phyloP scores from a whole-genome alignment of 371 early-diverging fungal genomes.

The Rhizopus delemar region DNA sequence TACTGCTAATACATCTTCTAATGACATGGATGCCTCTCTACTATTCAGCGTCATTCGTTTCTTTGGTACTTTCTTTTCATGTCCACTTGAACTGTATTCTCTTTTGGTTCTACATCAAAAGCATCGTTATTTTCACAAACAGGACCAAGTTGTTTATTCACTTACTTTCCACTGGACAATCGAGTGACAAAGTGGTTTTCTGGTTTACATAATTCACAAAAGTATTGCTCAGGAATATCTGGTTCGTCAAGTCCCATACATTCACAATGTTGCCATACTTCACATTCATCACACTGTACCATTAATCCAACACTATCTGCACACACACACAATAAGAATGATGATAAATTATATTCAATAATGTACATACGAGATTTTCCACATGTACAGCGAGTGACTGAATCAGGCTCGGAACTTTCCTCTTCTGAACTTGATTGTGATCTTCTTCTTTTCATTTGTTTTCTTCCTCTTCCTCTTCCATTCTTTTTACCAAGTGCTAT shows the following conservation, averaged over 20 bases:
- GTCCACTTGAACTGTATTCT: conserved; percentile 16
- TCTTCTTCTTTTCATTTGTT: conserved; percentile 23
- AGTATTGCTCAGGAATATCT: conserved; percentile 79
- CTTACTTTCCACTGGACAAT: conserved; percentile 31
- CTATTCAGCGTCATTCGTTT: conserved; percentile 62
- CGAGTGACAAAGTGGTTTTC: conserved; percentile 22
- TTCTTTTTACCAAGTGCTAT: conserved; percentile 34
- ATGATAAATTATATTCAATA: background rate
- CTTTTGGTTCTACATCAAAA: conserved; percentile 17
- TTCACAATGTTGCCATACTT: conserved; percentile 87
- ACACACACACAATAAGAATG: background rate
- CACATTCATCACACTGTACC: conserved; percentile 87
- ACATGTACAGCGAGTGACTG: conserved; percentile 77
- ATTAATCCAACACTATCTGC: conserved; percentile 66
- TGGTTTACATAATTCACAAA: conserved; percentile 76
- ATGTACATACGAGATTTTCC: conserved; percentile 61
- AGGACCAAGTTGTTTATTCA: background rate
- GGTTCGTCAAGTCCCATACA: conserved; percentile 77
- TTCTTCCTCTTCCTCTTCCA: conserved; percentile 23
- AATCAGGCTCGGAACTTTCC: conserved; percentile 56
- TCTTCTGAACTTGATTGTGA: conserved; percentile 37
- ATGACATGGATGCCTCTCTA: conserved; percentile 58
- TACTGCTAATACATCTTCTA: conserved; percentile 55
- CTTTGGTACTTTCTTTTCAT: conserved; percentile 50
- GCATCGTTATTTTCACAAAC: background rate